A percentile compares a stretch with the other conserved stretches of the same genome.
phyloP scores from a whole-genome alignment of 192 early-diverging fungal species.

The Kickxella alabastrina region DNA sequence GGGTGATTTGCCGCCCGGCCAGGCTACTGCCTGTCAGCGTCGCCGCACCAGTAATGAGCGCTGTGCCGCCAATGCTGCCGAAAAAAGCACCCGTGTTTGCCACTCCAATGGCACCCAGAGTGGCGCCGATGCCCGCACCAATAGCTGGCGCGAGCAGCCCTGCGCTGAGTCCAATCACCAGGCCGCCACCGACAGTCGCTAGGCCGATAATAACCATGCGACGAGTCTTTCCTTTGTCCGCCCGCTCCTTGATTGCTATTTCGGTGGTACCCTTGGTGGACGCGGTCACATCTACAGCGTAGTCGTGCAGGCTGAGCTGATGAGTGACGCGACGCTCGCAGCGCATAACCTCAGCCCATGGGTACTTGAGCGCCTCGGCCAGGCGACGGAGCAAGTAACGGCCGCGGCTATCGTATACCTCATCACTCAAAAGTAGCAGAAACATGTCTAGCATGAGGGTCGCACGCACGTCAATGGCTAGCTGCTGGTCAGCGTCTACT shows the following conservation, averaged over 20 bases:
- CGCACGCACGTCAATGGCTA: constrained; percentile 77
- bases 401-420: constrained; percentile 79
- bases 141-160: constrained; percentile 92
- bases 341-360: constrained; percentile 70
- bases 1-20: constrained; percentile 75
- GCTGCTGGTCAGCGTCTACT: constrained; percentile 32
- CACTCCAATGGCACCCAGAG: constrained; percentile 80
- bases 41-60: constrained; percentile 85
- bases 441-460: constrained; percentile 88
- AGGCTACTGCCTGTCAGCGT: constrained; percentile 76
- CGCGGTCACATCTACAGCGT: constrained; percentile 32
- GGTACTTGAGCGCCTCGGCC: constrained; percentile 64
- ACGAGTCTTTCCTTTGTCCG: constrained; percentile 62
- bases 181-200: constrained; percentile 83
- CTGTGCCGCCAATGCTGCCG: constrained; percentile 80
- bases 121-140: constrained; percentile 84
- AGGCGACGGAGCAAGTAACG: constrained; percentile 71
- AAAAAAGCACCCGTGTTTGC: constrained; percentile 74
- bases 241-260: constrained; percentile 62
- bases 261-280: constrained; percentile 34
- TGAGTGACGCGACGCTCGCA: constrained; percentile 76
- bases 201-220: constrained; percentile 83
- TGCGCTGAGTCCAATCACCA: constrained; percentile 88
- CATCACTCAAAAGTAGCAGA: constrained; percentile 76
- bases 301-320: constrained; percentile 61